A percentile compares a stretch with the other conserved stretches of the same genome.
Conservation (phyloP, 495 filamentous ascomycete species). For the Bathelium albidoporum region DNA sequence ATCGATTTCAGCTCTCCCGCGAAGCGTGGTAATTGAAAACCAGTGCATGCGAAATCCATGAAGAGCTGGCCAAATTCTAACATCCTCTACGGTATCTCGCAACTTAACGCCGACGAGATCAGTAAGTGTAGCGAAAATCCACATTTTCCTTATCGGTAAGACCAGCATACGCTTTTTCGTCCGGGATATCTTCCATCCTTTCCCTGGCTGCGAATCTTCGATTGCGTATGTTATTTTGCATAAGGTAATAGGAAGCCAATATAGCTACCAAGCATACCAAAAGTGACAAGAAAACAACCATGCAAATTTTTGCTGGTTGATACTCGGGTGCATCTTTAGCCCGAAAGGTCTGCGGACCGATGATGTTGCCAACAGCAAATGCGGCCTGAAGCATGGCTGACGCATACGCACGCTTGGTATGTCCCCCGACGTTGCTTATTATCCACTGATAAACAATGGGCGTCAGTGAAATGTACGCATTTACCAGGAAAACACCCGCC, state of each 20-base stretch:
- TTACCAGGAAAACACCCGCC: conserved; percentile 55
- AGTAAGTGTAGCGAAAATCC: neutral
- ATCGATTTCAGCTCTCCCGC: too few relatives aligned
- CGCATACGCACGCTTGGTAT: conserved; percentile 34
- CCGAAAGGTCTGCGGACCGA: conserved; percentile 58
- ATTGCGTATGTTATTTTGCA: too few relatives aligned
- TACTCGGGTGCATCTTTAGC: conserved; percentile 48
- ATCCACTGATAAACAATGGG: conserved; percentile 38
- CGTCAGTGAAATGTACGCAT: conserved; percentile 39
- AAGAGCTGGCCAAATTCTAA: too few relatives aligned
- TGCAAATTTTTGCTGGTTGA: conserved; percentile 51
- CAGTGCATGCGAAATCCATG: too few relatives aligned
- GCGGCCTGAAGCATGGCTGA: conserved; percentile 3
- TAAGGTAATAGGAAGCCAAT: conserved; percentile 37
- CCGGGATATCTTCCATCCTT: neutral
- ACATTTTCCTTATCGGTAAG: neutral
- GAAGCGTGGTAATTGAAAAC: too few relatives aligned
- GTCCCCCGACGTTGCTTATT: conserved; percentile 38
- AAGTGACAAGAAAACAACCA: conserved; percentile 40
- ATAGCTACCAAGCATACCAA: conserved; percentile 33
- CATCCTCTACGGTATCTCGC: neutral
- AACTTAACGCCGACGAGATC: neutral
- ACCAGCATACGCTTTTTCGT: neutral
- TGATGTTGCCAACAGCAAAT: conserved; percentile 48
- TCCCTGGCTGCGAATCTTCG: too few relatives aligned